Evolutionary conservation across 768 basidiomycete genomes (phyloP).

Genomic region (Pleurotus sapidus): DNA sequence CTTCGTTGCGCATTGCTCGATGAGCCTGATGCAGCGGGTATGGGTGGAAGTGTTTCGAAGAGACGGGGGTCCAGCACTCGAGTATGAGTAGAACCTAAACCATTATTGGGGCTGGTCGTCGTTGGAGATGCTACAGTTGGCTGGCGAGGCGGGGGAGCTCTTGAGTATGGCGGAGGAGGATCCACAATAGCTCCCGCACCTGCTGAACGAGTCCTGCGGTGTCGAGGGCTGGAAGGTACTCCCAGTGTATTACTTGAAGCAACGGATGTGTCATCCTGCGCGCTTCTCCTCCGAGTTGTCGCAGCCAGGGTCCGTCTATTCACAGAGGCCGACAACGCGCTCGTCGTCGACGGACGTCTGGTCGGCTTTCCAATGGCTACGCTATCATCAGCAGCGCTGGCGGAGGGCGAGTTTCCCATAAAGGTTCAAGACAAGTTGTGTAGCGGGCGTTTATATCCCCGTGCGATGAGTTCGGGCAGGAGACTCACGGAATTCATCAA

Average conservation of each 20-base stretch:
- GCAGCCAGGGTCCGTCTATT: neutral
- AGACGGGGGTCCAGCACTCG: neutral
- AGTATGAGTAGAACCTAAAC: slow-evolving; percentile 1
- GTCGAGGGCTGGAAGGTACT: neutral
- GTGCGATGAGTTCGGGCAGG: neutral
- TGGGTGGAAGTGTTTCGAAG: neutral
- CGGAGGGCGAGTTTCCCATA: slow-evolving; percentile 13
- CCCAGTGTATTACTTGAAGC: neutral
- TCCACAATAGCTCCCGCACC: neutral
- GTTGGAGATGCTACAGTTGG: neutral
- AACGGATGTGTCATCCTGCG: neutral
- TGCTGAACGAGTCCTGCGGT: slow-evolving; percentile 9
- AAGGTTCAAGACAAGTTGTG: neutral
- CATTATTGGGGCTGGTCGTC: neutral
- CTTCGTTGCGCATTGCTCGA: neutral
- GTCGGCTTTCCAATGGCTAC: neutral
- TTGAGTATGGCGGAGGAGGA: slow-evolving; percentile 10
- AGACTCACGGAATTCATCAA: neutral
- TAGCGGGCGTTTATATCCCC: neutral
- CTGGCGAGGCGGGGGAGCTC: neutral
- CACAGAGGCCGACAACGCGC: neutral
- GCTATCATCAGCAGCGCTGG: slow-evolving; percentile 2
- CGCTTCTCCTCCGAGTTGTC: neutral
- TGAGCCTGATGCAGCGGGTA: neutral
- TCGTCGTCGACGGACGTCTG: neutral